Evolutionary conservation across 441 rosid genomes (phyloP).

Genomic region (Oxalis stricta): DNA sequence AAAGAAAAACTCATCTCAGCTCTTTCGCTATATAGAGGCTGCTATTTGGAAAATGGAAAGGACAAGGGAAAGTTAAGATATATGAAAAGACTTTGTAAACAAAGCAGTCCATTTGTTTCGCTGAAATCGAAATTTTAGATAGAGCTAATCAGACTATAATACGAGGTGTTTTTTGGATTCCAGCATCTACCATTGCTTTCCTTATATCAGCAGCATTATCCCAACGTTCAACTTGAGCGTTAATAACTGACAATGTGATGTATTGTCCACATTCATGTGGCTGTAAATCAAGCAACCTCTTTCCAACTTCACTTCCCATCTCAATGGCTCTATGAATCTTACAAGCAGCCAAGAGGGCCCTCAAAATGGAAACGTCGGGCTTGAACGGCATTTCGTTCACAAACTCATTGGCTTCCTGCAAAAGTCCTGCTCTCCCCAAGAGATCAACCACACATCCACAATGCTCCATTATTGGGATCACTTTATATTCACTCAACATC

Average conservation of each 20-base stretch:
- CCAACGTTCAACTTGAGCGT: conserved; percentile 42
- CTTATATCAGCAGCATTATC: conserved; percentile 32
- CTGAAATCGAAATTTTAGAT: no score
- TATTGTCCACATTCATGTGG: conserved; percentile 38
- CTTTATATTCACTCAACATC: conserved; percentile 19
- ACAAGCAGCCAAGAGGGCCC: conserved; percentile 58
- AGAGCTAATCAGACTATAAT: conserved; percentile 31
- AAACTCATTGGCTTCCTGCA: conserved; percentile 37
- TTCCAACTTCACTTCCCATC: conserved; percentile 35
- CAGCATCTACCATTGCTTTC: conserved; percentile 29
- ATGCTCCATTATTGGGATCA: conserved; percentile 46
- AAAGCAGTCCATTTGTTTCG: no score
- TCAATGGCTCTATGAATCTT: conserved; percentile 44
- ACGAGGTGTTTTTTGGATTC: conserved; percentile 34
- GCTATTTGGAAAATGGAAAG: no score
- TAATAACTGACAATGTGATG: conserved; percentile 31
- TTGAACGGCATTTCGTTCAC: conserved; percentile 31
- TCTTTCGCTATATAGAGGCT: background rate
- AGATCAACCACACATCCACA: conserved; percentile 71
- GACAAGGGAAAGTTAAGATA: no score
- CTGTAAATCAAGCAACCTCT: conserved; percentile 29
- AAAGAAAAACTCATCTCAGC: conserved; percentile 10
- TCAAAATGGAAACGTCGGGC: conserved; percentile 50
- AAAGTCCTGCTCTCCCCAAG: conserved; percentile 56
- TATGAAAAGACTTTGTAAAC: no score